Evolutionary conservation across 495 filamentous ascomycete species (phyloP).

Genomic region (Aspergillus heteromorphus): DNA sequence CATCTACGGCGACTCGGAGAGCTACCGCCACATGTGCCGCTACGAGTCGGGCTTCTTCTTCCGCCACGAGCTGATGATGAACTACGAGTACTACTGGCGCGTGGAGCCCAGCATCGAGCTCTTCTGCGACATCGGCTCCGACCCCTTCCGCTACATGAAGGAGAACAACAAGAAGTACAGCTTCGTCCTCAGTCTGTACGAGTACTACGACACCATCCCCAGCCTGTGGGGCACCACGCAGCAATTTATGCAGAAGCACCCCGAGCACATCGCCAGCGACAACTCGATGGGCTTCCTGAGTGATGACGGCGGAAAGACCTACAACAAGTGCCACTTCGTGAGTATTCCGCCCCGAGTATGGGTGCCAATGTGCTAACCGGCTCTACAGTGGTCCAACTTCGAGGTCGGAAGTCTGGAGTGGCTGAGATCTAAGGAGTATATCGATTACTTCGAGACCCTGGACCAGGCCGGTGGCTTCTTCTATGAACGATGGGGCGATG

Average conservation of each 20-base stretch:
- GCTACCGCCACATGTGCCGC: constrained; percentile 91
- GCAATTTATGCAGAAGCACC: constrained; percentile 82
- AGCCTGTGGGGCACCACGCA: constrained; percentile 91
- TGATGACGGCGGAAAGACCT: constrained; percentile 81
- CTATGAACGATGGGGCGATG: constrained; percentile 91
- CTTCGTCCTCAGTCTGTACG: constrained; percentile 84
- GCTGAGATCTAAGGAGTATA: constrained; percentile 73
- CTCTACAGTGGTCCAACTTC: constrained; percentile 79
- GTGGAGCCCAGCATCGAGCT: constrained; percentile 87
- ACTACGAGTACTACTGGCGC: constrained; percentile 92
- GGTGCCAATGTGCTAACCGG: constrained; percentile 3
- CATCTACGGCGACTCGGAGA: constrained; percentile 91
- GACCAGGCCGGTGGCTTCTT: constrained; percentile 86
- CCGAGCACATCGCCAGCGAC: constrained; percentile 75
- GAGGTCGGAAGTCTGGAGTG: constrained; percentile 82
- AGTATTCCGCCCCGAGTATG: constrained; percentile 24
- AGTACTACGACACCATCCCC: constrained; percentile 93
- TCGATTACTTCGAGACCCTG: constrained; percentile 73
- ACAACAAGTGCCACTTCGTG: constrained; percentile 97
- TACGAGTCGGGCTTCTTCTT: constrained; percentile 95
- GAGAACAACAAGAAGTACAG: constrained; percentile 89
- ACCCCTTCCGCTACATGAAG: constrained; percentile 82
- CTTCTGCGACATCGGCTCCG: constrained; percentile 77
- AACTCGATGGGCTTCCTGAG: constrained; percentile 91
- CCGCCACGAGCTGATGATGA: constrained; percentile 70